phyloP scores from a whole-genome alignment of 768 basidiomycete genomes.

The Peribolospora baueri region DNA sequence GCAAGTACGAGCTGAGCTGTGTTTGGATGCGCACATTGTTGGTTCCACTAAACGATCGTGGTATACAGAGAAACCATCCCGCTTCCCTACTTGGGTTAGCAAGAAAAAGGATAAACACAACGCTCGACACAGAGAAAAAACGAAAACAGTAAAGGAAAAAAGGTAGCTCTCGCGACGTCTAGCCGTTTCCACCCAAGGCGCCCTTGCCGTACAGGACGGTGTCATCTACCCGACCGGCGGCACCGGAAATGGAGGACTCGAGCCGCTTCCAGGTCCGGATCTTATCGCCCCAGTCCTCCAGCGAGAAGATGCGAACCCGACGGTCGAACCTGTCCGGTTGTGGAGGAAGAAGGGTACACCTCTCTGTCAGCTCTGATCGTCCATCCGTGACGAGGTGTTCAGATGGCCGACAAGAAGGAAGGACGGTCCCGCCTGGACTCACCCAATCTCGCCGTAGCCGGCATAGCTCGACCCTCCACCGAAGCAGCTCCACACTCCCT shows the following conservation, averaged over 20 bases:
- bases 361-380: no score
- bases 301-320: conserved; percentile 64
- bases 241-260: conserved; percentile 4
- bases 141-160: no score
- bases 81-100: no score
- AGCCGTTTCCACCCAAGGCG: not conserved
- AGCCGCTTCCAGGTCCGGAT: conserved; percentile 62
- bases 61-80: no score
- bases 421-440: conserved; percentile 11
- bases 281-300: conserved; percentile 75
- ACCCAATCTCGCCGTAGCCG: conserved; percentile 57
- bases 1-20: no score
- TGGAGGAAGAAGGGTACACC: not conserved
- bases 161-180: no score
- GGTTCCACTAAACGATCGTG: no score
- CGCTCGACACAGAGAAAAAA: no score
- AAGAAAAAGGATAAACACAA: no score
- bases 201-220: conserved; percentile 8
- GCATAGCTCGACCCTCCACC: conserved; percentile 65
- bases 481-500: conserved; percentile 79
- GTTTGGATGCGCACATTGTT: no score
- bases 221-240: conserved; percentile 2
- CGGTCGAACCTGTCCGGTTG: conserved; percentile 45
- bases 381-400: not conserved
- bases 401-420: not conserved